A percentile compares a stretch with the other conserved stretches of the same genome.
These are phyloP conservation scores for Aspergillus pseudoterreus DNA, from an alignment of 2,329 filamentous ascomycete genomes.

Conservation along the genomic window DNA sequence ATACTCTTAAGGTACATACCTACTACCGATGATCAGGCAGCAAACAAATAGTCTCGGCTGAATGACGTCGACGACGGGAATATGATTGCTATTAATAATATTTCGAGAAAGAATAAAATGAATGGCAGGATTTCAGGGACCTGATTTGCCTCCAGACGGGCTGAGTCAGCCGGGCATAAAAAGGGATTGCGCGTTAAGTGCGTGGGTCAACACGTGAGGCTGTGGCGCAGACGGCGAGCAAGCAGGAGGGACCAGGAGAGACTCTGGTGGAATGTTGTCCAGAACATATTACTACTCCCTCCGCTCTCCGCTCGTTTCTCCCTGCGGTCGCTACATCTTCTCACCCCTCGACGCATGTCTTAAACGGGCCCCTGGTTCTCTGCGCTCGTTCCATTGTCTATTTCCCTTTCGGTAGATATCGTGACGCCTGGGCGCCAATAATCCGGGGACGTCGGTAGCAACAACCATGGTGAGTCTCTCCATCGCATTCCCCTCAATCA, in stretches of 20 bases:
- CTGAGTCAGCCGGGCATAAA: neutral
- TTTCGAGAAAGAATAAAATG: too few species aligned
- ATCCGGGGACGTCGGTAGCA: slow-evolving; percentile 24
- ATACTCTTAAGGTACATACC: too few species aligned
- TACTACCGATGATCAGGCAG: too few species aligned
- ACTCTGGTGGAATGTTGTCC: neutral
- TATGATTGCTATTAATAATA: too few species aligned
- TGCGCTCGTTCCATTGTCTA: slow-evolving; percentile 12
- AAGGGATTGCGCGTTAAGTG: neutral
- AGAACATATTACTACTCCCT: neutral
- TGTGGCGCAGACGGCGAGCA: slow-evolving; percentile 23
- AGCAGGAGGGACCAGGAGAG: slow-evolving; percentile 1
- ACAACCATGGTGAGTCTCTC: slow-evolving; percentile 32
- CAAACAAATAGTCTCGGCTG: too few species aligned
- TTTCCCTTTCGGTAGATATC: slow-evolving; percentile 23
- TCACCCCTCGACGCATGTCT: slow-evolving; percentile 2
- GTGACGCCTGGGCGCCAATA: slow-evolving; percentile 27
- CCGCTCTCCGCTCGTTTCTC: slow-evolving; percentile 7
- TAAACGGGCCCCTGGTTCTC: neutral
- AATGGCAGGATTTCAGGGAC: too few species aligned
- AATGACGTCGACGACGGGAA: too few species aligned
- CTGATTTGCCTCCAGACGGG: too few species aligned
- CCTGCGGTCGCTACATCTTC: slow-evolving; percentile 1
- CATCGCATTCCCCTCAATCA: neutral
- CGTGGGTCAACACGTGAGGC: slow-evolving; percentile 11